A percentile compares a stretch with the other conserved stretches of the same genome.
Conservation (phyloP, 2,329 filamentous ascomycete species). For the Penicillium corylophilum region DNA sequence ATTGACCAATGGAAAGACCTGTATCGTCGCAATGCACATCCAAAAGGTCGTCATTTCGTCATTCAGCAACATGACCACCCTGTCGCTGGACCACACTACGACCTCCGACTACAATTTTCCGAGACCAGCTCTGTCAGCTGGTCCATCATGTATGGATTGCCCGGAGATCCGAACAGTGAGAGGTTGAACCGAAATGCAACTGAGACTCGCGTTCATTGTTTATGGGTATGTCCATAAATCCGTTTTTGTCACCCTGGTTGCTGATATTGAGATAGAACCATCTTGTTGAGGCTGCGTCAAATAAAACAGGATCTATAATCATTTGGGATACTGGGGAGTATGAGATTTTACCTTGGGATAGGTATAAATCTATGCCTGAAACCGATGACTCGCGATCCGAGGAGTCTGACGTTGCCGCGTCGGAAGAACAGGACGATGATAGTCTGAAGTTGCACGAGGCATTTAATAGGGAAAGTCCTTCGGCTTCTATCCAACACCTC, state of each 20-base stretch:
- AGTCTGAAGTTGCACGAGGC: constrained; percentile 51
- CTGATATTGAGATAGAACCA: constrained; percentile 52
- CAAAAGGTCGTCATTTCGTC: constrained; percentile 60
- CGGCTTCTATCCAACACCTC: not conserved
- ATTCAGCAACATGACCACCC: constrained; percentile 74
- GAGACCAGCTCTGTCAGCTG: constrained; percentile 64
- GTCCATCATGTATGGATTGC: constrained; percentile 63
- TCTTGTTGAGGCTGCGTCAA: constrained; percentile 58
- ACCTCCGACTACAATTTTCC: constrained; percentile 69
- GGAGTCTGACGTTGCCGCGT: constrained; percentile 7
- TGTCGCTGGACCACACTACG: constrained; percentile 66
- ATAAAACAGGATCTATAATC: constrained; percentile 56
- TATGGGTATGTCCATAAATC: constrained; percentile 49
- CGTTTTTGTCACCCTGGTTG: not conserved
- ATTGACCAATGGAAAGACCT: constrained; percentile 46
- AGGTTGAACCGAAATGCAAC: constrained; percentile 60
- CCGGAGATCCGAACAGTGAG: constrained; percentile 57
- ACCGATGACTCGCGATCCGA: constrained; percentile 36
- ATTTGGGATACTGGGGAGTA: constrained; percentile 65
- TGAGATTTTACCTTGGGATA: constrained; percentile 50
- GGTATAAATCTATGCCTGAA: constrained; percentile 32
- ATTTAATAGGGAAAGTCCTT: constrained; percentile 45
- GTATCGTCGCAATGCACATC: constrained; percentile 49
- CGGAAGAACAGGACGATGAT: constrained; percentile 25
- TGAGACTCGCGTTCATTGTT: constrained; percentile 61